Base-by-base conservation (phyloP, 768 basidiomycete species). In the Plicaturopsis crispa region DNA sequence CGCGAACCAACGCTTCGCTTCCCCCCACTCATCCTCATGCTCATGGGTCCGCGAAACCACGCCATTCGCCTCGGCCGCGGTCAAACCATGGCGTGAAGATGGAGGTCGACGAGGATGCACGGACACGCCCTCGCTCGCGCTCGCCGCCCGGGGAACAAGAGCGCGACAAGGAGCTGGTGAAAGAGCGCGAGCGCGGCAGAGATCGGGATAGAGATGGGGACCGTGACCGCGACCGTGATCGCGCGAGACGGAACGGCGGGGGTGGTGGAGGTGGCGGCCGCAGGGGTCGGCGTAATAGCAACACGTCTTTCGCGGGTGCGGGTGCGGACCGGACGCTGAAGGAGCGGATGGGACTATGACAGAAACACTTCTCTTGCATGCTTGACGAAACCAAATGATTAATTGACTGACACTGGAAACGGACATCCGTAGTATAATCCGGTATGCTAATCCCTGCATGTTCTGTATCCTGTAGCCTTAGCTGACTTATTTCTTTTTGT, bases 311-410 rank as follows among this genome's bases (percentile, higher is more conserved):
- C 31, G 40, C 32, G 46, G 38, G 24, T 44, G 47, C 12, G n/a
- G 59, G 65, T 45, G 66, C 65, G 32, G 80, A 84, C 67, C 84
- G 85, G 74, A 84, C 86, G 68, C 78, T 89, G 67, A 82, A 80
- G 58, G 84, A 88, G 61, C 67, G 86, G 53, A 73, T 89, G 80
- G 86, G 86, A 58, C 69, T 86, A 31, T 84, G 61, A 72, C 49
- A 33, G 32, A 37, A 42, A 38, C 40, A 21, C 40, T 21, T 36
- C 42, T 35, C 45, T 35, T 35, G 17, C n/a, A 33, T 43, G 45
- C 37, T 47, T 44, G 38, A 45, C 21, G 14, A 8, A 14, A 14
- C 14, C 26, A 28, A 8, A 8, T 28, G 10, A 8, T 28, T 14
- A 14, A 8, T 28, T 28, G 10, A 28, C 26, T 28, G 50, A 53